These are phyloP conservation scores for Tuber indicum DNA, from an alignment of 495 filamentous ascomycete genomes.

Conservation along the genomic window DNA sequence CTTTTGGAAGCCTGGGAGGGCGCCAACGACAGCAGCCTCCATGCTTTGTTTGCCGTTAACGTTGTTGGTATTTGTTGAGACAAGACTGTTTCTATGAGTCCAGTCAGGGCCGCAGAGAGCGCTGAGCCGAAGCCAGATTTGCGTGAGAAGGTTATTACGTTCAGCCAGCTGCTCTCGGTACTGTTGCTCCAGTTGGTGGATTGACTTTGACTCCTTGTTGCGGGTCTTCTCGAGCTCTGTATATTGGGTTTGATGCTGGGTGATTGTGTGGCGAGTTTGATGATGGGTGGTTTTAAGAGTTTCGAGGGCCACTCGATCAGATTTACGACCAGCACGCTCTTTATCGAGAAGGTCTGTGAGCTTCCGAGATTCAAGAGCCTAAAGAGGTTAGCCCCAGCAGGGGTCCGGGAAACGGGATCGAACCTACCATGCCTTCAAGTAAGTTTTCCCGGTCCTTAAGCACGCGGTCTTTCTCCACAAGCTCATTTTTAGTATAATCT, in stretches of 20 bases:
- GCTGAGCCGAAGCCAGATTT: slow-evolving; percentile 80
- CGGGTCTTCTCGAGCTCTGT: slow-evolving; percentile 72
- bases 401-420: not conserved
- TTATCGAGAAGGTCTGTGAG: slow-evolving; percentile 84
- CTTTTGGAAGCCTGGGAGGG: slow-evolving; percentile 73
- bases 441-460: slow-evolving; percentile 85
- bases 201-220: slow-evolving; percentile 64
- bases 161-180: slow-evolving; percentile 82
- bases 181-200: slow-evolving; percentile 64
- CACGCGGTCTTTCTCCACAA: slow-evolving; percentile 79
- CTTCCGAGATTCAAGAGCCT: slow-evolving; percentile 77
- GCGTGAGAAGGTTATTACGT: slow-evolving; percentile 77
- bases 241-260: slow-evolving; percentile 74
- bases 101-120: slow-evolving; percentile 84
- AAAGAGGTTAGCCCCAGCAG: slow-evolving; percentile 40
- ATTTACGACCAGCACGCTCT: slow-evolving; percentile 74
- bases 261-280: slow-evolving; percentile 71
- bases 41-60: slow-evolving; percentile 36
- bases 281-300: slow-evolving; percentile 78
- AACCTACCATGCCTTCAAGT: slow-evolving; percentile 57
- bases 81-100: slow-evolving; percentile 80
- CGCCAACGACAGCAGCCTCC: slow-evolving; percentile 34
- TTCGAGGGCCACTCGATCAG: slow-evolving; percentile 79
- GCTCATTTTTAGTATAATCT: slow-evolving; percentile 63
- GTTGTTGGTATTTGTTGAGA: slow-evolving; percentile 60